Base-by-base conservation (phyloP, 2,329 filamentous ascomycete species). In the Penicillium freii region DNA sequence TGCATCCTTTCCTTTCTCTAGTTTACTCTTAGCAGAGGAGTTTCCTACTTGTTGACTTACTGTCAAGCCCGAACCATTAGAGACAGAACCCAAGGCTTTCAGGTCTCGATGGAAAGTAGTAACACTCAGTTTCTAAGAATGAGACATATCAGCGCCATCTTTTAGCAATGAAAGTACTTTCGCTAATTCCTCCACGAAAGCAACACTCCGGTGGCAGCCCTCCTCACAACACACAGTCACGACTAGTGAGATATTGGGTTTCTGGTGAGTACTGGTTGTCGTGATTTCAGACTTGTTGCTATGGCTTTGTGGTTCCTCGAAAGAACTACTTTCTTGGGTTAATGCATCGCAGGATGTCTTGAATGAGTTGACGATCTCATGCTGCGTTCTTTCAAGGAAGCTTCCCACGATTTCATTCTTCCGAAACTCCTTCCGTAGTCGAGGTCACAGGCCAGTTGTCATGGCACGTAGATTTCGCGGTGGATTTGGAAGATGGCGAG, bases 221-320 rank as follows among this genome's bases (percentile, higher is more conserved):
- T 59, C 54, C 34, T 60, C 57, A 19, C 57, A 58, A 38, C 54
- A 62, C 38, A 60, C 38, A 38, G 57, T 54, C 23, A 62, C 48
- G n/a, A 46, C 11, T 0, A 58, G 5, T 27, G 40, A 23, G n/a
- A 54, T 48, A 15, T 51, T 27, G 3, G 21, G 17, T 1, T 23
- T 38, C 19, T 23, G 33, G 23, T 38, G 33, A 25, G 23, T 36
- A 13, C 15, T n/a, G 6, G 8, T 19, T 34, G n/a, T 38, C 13
- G 1, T n/a, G 34, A 21, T 39, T 29, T 45, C n/a, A 21, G 10
- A 4, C 9, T 13, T n/a, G 7, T 44, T 9, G 21, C 4, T 11
- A 19, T 11, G 0, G 2, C 5, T 4, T 19, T 42, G 23, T 3
- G 2, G 5, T 21, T 23, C 17, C 4, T 13, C 1, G 1, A 9